Percentiles rank a stretch among this genome's conserved stretches.
Conservation (phyloP, 805 yeast species). For the Myxozyma nipponensis region DNA sequence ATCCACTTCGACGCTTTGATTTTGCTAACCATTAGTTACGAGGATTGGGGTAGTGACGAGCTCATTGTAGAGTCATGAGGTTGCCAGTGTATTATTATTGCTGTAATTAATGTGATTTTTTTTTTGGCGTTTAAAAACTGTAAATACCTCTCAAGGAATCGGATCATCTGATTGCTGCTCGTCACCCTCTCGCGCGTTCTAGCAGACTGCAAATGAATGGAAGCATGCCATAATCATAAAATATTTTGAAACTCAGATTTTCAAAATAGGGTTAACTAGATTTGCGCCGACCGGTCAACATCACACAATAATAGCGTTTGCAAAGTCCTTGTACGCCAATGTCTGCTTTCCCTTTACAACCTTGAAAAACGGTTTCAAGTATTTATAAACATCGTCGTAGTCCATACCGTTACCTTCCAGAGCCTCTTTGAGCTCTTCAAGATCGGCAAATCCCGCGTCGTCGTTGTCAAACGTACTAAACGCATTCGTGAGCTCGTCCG, state of each 20-base stretch:
- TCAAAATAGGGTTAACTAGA: neutral
- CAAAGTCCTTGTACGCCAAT: constrained; percentile 61
- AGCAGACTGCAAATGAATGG: too few relatives aligned
- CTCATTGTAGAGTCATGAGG: constrained; percentile 74
- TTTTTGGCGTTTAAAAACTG: too few relatives aligned
- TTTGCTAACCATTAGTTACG: constrained; percentile 51
- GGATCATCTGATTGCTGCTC: neutral
- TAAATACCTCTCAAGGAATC: neutral
- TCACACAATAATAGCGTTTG: constrained; percentile 46
- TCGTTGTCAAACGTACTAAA: constrained; percentile 49
- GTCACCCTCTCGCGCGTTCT: neutral
- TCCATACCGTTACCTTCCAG: constrained; percentile 46
- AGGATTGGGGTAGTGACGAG: constrained; percentile 99
- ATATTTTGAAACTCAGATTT: constrained; percentile 1
- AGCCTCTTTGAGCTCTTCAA: constrained; percentile 48
- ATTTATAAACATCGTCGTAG: constrained; percentile 45
- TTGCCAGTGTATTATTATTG: too few relatives aligned
- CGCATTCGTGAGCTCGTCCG: constrained; percentile 55
- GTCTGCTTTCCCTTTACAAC: constrained; percentile 53
- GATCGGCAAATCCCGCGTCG: constrained; percentile 45
- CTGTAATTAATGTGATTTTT: too few relatives aligned
- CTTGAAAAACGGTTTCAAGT: constrained; percentile 55
- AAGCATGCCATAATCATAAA: constrained; percentile 3
- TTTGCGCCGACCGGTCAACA: too few relatives aligned
- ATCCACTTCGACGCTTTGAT: neutral